Base-by-base conservation (phyloP, 306 rosid genomes). In the Castanea crenata region DNA sequence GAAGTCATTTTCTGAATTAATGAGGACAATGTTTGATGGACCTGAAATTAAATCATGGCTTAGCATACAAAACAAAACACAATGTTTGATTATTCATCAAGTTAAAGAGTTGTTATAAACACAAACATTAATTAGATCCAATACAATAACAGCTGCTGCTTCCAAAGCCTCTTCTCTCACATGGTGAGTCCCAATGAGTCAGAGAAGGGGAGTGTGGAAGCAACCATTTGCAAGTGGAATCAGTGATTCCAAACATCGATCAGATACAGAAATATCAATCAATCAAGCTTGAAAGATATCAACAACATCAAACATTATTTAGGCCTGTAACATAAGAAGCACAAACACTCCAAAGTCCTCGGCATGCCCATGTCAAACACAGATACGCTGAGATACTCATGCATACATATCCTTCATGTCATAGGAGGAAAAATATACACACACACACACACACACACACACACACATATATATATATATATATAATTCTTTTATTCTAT, bases 1-100 rank as follows among this genome's bases (percentile, higher is more conserved):
- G 77, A 89, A 86, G 63, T 86, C 89, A 78, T 85, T 86, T 74
- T 88, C 98, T 0, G 94, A 85, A 75, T 89, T 81, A 23, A 93
- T 73, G 14, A 58, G 70, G 41, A 88, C 82, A 83, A 86, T 74
- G 58, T 87, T 87, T 41, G 98, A 86, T 59, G 85, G 72, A 81
- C 81, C 96, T 91, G 93, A 77, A 84, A 85, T 65, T 57, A 20
- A 18, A 52, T 55, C 61, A 20, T 19, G 51, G 57, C 56, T 56
- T 5, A 52, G 80, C 29, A 63, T 13, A 46, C 38, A 23, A 7
- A 34, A 63, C 61, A 49, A 49, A 49, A 41, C 46, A 41, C 46
- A 12, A 49, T 49, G 54, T 49, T 49, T 49, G 16, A 7, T 41
- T 41, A 41, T 41, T 41, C 46, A 41, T 41, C 46, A 41, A 41